These are phyloP conservation scores for Monilinia laxa DNA, from an alignment of 2,329 filamentous ascomycete genomes.

Conservation along the genomic window DNA sequence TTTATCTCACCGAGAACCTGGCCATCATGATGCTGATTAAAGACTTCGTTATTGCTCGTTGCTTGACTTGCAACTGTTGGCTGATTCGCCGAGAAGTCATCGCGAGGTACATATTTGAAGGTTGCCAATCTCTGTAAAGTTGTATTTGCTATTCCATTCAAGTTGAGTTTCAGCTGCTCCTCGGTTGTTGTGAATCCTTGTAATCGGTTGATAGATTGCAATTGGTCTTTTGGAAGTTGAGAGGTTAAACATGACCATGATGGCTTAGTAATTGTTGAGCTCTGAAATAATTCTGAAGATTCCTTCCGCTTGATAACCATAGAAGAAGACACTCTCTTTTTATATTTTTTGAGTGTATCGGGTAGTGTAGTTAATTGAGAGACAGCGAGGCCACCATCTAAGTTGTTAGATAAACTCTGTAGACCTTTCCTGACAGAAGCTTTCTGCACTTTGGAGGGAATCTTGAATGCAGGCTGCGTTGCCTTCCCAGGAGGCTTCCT, in stretches of 20 bases:
- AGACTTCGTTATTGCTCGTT: not conserved
- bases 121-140: constrained; percentile 23
- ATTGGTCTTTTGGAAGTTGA: constrained; percentile 15
- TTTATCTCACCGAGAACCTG: not conserved
- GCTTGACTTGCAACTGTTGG: not conserved
- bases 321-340: constrained; percentile 20
- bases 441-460: constrained; percentile 11
- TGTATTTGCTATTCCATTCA: constrained; percentile 22
- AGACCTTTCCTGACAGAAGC: not conserved
- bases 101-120: constrained; percentile 23
- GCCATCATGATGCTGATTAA: constrained; percentile 1
- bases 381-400: not conserved
- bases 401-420: no score
- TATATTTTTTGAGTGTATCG: constrained; percentile 24
- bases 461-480: constrained; percentile 14
- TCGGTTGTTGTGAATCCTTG: constrained; percentile 37
- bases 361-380: constrained; percentile 28
- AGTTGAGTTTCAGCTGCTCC: constrained; percentile 24
- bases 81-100: not conserved
- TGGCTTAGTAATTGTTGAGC: constrained; percentile 33
- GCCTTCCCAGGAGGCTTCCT: constrained; percentile 14
- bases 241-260: constrained; percentile 7
- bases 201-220: constrained; percentile 26
- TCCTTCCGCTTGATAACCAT: constrained; percentile 19
- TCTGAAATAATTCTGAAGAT: constrained; percentile 30